phyloP scores from a whole-genome alignment of 2,329 filamentous ascomycete species.

The Phialophora tarda region DNA sequence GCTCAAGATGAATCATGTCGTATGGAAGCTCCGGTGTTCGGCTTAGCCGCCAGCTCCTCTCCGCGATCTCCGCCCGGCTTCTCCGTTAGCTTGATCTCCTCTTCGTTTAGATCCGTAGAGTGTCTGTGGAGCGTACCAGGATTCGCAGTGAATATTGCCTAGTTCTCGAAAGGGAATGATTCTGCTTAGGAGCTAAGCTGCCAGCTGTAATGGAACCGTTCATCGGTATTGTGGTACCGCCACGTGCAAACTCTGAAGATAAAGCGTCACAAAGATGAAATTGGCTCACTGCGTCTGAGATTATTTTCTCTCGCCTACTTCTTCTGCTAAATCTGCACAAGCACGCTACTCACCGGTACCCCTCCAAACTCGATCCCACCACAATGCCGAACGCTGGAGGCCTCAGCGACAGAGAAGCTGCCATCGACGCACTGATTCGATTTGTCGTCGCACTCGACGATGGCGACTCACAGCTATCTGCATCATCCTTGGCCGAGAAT shows the following conservation, averaged over 20 bases:
- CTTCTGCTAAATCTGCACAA: neutral
- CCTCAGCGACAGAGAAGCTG: constrained; percentile 28
- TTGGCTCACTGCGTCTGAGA: neutral
- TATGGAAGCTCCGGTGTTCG: neutral
- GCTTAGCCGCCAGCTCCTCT: neutral
- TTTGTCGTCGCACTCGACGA: constrained; percentile 28
- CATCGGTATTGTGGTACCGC: neutral
- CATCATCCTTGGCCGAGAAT: constrained; percentile 26
- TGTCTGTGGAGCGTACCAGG: neutral
- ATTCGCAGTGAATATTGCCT: neutral
- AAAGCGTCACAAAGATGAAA: neutral
- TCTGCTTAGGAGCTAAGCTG: neutral
- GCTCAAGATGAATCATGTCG: neutral
- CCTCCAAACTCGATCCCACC: neutral
- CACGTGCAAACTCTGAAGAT: neutral
- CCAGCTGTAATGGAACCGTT: neutral
- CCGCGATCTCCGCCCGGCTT: constrained; percentile 5
- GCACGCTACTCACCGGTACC: neutral
- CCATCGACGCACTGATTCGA: constrained; percentile 29
- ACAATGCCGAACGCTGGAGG: constrained; percentile 30
- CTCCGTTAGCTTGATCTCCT: neutral
- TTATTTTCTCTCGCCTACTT: neutral
- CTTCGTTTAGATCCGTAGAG: neutral
- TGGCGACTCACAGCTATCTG: constrained; percentile 22
- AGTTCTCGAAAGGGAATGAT: neutral